Conservation (phyloP, 2,329 filamentous ascomycete genomes). For the Nemania bipapillata region DNA sequence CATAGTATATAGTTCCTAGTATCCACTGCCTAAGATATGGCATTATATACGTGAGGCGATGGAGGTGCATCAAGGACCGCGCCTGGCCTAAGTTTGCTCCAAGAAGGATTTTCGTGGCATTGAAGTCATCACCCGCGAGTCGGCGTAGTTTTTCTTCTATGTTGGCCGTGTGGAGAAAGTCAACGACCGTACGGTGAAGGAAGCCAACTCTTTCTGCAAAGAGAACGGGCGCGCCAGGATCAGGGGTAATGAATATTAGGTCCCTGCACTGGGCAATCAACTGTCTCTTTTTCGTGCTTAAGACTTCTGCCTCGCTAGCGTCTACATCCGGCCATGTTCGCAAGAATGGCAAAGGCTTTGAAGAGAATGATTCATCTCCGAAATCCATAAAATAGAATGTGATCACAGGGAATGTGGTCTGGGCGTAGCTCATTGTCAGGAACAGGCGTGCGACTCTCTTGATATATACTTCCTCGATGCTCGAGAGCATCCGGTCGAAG, state of each 20-base stretch:
- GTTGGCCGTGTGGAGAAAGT: slow-evolving; percentile 13
- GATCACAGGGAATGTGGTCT: slow-evolving; percentile 15
- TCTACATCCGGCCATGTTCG: slow-evolving; percentile 7
- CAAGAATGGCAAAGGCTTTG: slow-evolving; percentile 11
- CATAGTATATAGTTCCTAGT: slow-evolving; percentile 16
- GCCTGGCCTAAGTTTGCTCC: slow-evolving; percentile 5
- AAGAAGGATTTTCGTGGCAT: slow-evolving; percentile 2
- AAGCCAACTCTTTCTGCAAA: slow-evolving; percentile 15
- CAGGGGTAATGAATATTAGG: slow-evolving; percentile 11
- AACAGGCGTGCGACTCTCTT: slow-evolving; percentile 9
- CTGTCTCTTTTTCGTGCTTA: slow-evolving; percentile 20
- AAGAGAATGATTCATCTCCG: slow-evolving; percentile 12
- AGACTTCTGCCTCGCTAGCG: neutral
- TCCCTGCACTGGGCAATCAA: slow-evolving; percentile 28
- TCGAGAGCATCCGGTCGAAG: slow-evolving; percentile 18
- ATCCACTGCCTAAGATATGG: slow-evolving; percentile 12
- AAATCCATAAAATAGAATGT: slow-evolving; percentile 28
- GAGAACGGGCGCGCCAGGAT: slow-evolving; percentile 15
- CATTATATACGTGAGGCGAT: slow-evolving; percentile 4
- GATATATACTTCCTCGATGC: slow-evolving; percentile 14
- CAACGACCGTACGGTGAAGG: slow-evolving; percentile 13
- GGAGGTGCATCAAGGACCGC: slow-evolving; percentile 13
- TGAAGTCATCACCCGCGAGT: slow-evolving; percentile 11
- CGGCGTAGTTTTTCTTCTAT: slow-evolving; percentile 8
- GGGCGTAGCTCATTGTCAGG: slow-evolving; percentile 10